Base-by-base conservation (phyloP, 805 yeast species). In the Suhomyces prunicola region DNA sequence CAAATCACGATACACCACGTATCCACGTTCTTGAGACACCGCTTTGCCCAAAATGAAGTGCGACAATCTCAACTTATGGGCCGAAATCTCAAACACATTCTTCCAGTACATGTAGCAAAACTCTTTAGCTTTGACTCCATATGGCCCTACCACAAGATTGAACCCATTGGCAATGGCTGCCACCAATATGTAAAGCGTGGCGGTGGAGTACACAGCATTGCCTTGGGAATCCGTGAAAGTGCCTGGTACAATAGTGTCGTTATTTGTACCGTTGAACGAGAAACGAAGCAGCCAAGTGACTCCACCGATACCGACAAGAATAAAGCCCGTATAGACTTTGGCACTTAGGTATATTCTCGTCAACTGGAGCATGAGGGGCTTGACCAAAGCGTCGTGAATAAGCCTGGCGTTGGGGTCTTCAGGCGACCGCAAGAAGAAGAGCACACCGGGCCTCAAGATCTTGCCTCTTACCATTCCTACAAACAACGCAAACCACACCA, bases 321-420 rank as follows among this genome's bases (percentile, higher is more conserved):
- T 89, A 61, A 92, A 84, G 0, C 81, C 73, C 1, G 88, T 81
- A 64, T 92, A 92, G 17, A 89, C 88, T 45, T 82, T 74, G 17
- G 85, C 93, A 27, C 96, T 87, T 26, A 90, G 69, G 2, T 77
- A 76, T 29, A 92, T 85, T 57, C 96, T 78, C 27, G 87, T 83
- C 22, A 92, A 56, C 65, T 94, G 97, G 46, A 86, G 72, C 7
- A 69, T 57, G 61, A 93, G 79, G 0, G 97, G 88, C 58, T 88
- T 84, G 53, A 88, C 86, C 50, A 94, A 69, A 1, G 96, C 94
- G 65, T 92, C 97, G 58, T 90, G 93, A 42, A 93, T 79, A 10
- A 94, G 81, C 58, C 93, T 83, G 46, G 90, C 85, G 60, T 89
- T 87, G 40, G 96, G 97, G 65, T 94, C 97, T 60, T 91, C 97